Base-by-base conservation (phyloP, 2,329 filamentous ascomycete species). In the Ophiostoma novo-ulmi region DNA sequence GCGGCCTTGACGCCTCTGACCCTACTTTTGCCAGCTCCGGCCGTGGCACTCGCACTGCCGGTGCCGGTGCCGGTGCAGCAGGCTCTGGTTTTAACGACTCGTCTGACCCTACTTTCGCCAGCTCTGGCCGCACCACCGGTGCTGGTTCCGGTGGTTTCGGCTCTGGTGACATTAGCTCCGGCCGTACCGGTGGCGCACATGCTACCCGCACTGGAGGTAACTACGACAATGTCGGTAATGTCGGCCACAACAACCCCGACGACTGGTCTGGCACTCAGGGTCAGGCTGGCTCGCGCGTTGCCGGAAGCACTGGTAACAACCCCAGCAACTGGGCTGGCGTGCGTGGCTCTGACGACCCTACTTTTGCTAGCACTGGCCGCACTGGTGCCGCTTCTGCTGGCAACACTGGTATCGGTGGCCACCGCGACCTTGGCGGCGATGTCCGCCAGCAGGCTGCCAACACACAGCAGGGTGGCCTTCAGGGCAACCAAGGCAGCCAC, bases 1-100 rank as follows among this genome's bases (percentile, higher is more conserved):
- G 66, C 39, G 39, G 66, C 11, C 22, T 48, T 20, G 65, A 22
- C 10, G 5, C 10, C 13, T 31, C 36, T 5, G 66, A 67, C 22
- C 66, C 66, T n/a, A 44, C 39, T 7, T 67, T 35, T 67, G 31
- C 20, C 39, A 67, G 39, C 66, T 67, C 66, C 5, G 66, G 20
- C n/a, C 66, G 71, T 44, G 58, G 41, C 20, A 31, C 36, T 14
- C 58, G 39, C 20, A 65, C 69, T 31, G 38, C 36, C 26, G 69
- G 73, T 8, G 78, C 78, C 52, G 79, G 80, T 38, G 44, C 41
- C 22, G 41, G 7, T 68, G 44, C 31, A 31, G 20, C 44, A 39
- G 35, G 11, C 2, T n/a, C 11, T 13, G 52, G 73, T 22, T 20
- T 17, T 10, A 31, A 44, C 11, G 65, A 48, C n/a, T 22, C 38